Conservation (phyloP, 2,329 filamentous ascomycete genomes). For the Fusarium continuum region DNA sequence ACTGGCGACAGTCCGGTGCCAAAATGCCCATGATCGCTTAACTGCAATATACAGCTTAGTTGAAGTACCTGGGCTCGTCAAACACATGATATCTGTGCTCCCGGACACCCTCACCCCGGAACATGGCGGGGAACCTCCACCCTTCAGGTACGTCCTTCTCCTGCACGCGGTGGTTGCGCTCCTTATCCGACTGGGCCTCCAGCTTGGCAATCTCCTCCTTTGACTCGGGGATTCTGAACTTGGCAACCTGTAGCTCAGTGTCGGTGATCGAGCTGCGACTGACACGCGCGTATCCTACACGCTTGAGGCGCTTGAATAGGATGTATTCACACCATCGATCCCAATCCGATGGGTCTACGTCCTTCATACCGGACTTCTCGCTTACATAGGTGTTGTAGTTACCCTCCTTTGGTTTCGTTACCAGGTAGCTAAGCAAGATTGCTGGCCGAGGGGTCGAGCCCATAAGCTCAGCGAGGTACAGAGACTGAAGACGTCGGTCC, state of each 20-base stretch:
- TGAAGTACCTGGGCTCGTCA: constrained; percentile 82
- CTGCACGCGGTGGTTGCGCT: constrained; percentile 65
- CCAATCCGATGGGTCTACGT: constrained; percentile 93
- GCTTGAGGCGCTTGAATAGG: constrained; percentile 86
- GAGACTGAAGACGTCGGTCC: constrained; percentile 84
- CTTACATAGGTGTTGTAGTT: constrained; percentile 98
- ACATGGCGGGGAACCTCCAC: constrained; percentile 83
- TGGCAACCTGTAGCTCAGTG: constrained; percentile 95
- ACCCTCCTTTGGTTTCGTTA: constrained; percentile 87
- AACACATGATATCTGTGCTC: constrained; percentile 97
- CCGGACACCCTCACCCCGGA: constrained; percentile 84
- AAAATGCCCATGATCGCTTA: constrained; percentile 4
- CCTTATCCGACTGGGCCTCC: constrained; percentile 57
- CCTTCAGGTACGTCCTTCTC: constrained; percentile 81
- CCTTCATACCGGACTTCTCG: constrained; percentile 86
- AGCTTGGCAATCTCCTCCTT: constrained; percentile 63
- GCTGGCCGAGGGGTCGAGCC: constrained; percentile 80
- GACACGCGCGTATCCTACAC: constrained; percentile 89
- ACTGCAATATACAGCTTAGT: constrained; percentile 10
- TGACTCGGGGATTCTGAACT: constrained; percentile 81
- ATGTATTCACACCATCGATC: constrained; percentile 99
- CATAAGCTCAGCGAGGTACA: constrained; percentile 91
- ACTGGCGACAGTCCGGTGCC: constrained; percentile 3
- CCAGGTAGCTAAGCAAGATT: constrained; percentile 89
- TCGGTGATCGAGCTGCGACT: constrained; percentile 93